Percentiles rank a stretch among this genome's conserved stretches.
These are phyloP conservation scores for Wickerhamiella australiensis DNA, from an alignment of 805 yeast species.

Conservation along the genomic window DNA sequence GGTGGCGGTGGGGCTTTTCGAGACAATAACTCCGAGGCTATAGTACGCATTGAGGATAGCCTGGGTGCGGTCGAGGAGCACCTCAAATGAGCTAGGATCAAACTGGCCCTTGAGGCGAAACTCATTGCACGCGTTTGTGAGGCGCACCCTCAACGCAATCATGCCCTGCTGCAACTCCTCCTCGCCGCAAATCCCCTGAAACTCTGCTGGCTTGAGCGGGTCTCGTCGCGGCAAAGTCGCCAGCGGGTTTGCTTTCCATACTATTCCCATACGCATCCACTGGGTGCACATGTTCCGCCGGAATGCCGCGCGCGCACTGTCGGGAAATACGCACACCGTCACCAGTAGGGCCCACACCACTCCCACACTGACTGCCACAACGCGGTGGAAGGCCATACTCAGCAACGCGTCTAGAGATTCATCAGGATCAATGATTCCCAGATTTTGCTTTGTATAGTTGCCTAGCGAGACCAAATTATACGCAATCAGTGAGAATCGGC, in stretches of 20 bases:
- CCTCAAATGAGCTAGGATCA: constrained; percentile 41
- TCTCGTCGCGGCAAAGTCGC: constrained; percentile 20
- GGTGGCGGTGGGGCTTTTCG: constrained; percentile 44
- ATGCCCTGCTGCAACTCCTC: constrained; percentile 42
- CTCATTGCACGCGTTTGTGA: constrained; percentile 66
- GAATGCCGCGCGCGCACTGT: constrained; percentile 59
- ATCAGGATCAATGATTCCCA: constrained; percentile 36
- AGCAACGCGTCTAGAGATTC: not conserved
- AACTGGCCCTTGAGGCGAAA: constrained; percentile 63
- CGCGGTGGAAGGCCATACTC: constrained; percentile 63
- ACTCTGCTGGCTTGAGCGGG: constrained; percentile 5
- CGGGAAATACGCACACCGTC: constrained; percentile 56
- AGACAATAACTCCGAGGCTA: constrained; percentile 56
- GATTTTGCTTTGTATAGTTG: not conserved
- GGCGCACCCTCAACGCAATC: constrained; percentile 45
- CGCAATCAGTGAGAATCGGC: constrained; percentile 53
- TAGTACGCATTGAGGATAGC: constrained; percentile 62
- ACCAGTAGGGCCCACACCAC: constrained; percentile 65
- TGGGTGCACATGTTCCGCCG: constrained; percentile 52
- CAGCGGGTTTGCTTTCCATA: constrained; percentile 69
- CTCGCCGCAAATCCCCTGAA: constrained; percentile 25
- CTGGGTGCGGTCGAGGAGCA: constrained; percentile 44
- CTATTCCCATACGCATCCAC: constrained; percentile 71
- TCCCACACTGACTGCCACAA: constrained; percentile 59
- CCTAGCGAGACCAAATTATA: constrained; percentile 65